These are phyloP conservation scores for Penicillium nucicola DNA, from an alignment of 495 filamentous ascomycete species.

Conservation along the genomic window DNA sequence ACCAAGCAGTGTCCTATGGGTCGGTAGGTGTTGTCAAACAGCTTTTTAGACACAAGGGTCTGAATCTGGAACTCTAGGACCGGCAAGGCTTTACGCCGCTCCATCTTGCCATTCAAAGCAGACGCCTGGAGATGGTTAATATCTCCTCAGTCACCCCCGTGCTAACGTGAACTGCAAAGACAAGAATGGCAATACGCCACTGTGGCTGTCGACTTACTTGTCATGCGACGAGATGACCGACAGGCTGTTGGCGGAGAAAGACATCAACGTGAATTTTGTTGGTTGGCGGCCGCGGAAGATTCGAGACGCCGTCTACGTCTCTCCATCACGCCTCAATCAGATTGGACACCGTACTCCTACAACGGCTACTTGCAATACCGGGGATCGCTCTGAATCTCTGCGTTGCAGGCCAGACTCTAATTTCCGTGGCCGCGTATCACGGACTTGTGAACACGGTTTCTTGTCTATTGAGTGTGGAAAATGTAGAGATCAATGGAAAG, in stretches of 20 bases:
- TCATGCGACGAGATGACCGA: constrained; percentile 5
- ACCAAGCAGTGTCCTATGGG: constrained; percentile 6
- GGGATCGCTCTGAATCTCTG: constrained; percentile 5
- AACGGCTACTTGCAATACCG: constrained; percentile 1
- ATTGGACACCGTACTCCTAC: constrained; percentile 5
- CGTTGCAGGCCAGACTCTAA: constrained; percentile 5
- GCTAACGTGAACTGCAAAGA: constrained; percentile 3
- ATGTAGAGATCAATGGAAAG: constrained; percentile 8
- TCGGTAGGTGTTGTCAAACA: constrained; percentile 3
- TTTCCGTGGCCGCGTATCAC: background rate
- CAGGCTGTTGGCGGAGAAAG: constrained; percentile 4
- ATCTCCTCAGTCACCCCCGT: constrained; percentile 2
- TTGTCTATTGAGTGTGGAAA: background rate
- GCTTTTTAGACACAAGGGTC: constrained; percentile 5
- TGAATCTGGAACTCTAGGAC: background rate
- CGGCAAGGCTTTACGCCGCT: constrained; percentile 7
- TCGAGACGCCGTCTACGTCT: constrained; percentile 5
- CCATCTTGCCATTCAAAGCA: constrained; percentile 7
- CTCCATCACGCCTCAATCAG: constrained; percentile 3
- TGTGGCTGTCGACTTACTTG: constrained; percentile 9
- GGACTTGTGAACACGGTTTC: constrained; percentile 1
- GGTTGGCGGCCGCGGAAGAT: background rate
- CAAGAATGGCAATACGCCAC: constrained; percentile 8
- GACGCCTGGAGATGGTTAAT: constrained; percentile 3
- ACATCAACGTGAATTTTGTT: constrained; percentile 8